Conservation (phyloP, 495 filamentous ascomycete genomes). For the Viridothelium virens region DNA sequence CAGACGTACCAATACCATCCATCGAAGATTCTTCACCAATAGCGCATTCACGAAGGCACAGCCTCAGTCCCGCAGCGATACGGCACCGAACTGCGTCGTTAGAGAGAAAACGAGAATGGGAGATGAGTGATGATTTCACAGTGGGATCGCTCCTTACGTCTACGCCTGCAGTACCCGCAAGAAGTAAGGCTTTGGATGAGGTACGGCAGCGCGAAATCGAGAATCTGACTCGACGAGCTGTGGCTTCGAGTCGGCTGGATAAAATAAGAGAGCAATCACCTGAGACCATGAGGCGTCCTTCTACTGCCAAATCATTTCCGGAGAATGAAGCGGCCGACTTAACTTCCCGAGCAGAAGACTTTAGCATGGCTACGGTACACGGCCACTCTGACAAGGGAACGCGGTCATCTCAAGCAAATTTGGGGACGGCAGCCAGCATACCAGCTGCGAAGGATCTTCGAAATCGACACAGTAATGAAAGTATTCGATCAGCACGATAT, state of each 20-base stretch:
- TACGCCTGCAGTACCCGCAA: constrained; percentile 48
- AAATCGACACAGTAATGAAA: not conserved
- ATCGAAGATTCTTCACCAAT: constrained; percentile 38
- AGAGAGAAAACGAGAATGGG: constrained; percentile 47
- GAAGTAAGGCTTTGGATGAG: constrained; percentile 45
- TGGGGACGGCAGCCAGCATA: not conserved
- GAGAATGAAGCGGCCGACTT: not conserved
- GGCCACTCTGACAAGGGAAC: constrained; percentile 7
- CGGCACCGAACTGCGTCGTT: constrained; percentile 35
- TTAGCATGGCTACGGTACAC: constrained; percentile 21
- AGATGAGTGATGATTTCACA: constrained; percentile 57
- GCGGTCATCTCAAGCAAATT: constrained; percentile 4
- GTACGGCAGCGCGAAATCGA: constrained; percentile 53
- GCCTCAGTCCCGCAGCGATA: constrained; percentile 20
- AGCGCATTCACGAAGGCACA: constrained; percentile 7
- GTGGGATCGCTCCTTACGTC: constrained; percentile 54
- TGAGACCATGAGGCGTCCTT: constrained; percentile 13
- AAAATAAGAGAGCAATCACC: constrained; percentile 50
- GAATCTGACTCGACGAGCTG: constrained; percentile 48
- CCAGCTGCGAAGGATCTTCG: not conserved
- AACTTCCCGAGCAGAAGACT: constrained; percentile 4
- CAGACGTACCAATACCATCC: constrained; percentile 41
- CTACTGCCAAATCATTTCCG: not conserved
- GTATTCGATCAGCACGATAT: not conserved
- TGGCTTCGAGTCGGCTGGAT: constrained; percentile 51